Percentiles rank a stretch among this genome's conserved stretches.
Conservation (phyloP, 805 yeast genomes). For the Dipodascopsis tothii region DNA sequence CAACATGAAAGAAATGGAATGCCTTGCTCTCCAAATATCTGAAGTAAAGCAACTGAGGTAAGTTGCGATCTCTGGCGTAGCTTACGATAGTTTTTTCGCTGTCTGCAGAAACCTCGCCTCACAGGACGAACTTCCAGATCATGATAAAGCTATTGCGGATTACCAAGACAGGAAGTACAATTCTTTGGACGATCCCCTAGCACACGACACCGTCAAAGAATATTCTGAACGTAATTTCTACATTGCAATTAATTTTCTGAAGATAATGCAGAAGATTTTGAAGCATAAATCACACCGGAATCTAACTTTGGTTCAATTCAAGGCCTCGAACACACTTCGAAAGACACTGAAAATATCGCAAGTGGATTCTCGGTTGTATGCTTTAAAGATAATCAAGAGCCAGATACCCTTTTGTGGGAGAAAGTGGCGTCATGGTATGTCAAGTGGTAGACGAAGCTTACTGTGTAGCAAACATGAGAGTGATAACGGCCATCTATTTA, state of each 20-base stretch:
- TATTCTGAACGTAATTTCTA: slow-evolving; percentile 27
- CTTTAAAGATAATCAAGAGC: slow-evolving; percentile 65
- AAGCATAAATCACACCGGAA: slow-evolving; percentile 69
- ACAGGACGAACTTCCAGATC: slow-evolving; percentile 13
- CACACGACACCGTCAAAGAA: slow-evolving; percentile 5
- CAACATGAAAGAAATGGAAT: slow-evolving; percentile 16
- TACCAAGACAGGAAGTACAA: slow-evolving; percentile 3
- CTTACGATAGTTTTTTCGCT: slow-evolving; percentile 19
- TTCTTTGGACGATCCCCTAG: slow-evolving; percentile 7
- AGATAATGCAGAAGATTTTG: slow-evolving; percentile 50
- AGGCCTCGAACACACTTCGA: slow-evolving; percentile 37
- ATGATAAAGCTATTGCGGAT: background rate
- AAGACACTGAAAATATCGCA: slow-evolving; percentile 56
- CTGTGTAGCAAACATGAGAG: slow-evolving; percentile 61
- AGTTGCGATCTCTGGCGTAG: background rate
- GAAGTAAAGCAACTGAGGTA: slow-evolving; percentile 21
- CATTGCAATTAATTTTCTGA: slow-evolving; percentile 42
- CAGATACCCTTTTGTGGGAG: slow-evolving; percentile 86
- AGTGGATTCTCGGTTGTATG: slow-evolving; percentile 54
- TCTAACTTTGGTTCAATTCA: slow-evolving; percentile 39
- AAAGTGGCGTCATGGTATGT: slow-evolving; percentile 71
- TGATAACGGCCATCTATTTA: slow-evolving; percentile 77
- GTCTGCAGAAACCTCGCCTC: slow-evolving; percentile 22
- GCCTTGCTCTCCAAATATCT: slow-evolving; percentile 16
- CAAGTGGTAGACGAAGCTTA: background rate